Base-by-base conservation (phyloP, 345 rosid species). In the Pelargonium nanum region DNA sequence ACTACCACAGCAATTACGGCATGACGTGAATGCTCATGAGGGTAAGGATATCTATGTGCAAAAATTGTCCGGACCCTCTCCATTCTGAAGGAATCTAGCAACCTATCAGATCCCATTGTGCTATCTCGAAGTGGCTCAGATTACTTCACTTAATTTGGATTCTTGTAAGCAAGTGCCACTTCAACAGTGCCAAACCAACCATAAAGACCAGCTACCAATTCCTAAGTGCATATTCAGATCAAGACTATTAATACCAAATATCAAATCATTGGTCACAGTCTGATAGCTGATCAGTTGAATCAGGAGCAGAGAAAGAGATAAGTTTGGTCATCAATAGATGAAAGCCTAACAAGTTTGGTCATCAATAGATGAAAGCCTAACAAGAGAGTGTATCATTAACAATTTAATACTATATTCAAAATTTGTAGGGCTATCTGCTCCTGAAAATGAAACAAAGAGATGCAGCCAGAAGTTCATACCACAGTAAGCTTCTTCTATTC, bases 21-120 rank as follows among this genome's bases (percentile, higher is more conserved):
- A 70, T 93, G 99, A 7, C 99, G 87, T 4, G 99, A 93, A 77
- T 93, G 99, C 77, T 93, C 96, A 54, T 93, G 99, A 4, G 99
- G 99, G 65, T 93, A 93, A 68, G 99, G 99, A 68, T 84, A 86
- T 1, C 87, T 81, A 65, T 87, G 83, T n/a, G 91, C 84, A 62
- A 89, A 72, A 65, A 89, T 87, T 19, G 94, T 93, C 78, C 96
- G 80, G 77, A 93, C 84, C 65, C 91, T 85, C 85, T 84, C 97
- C 96, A 92, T 87, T 66, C 57, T 77, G 65, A 93, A 77, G 45
- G 77, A 68, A 55, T 83, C 84, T 48, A 85, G 73, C 26, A 89
- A 61, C 70, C 58, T 83, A 59, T 83, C 84, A 54, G 81, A 80
- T 30, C 77, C 87, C 96, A 87, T 89, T 40, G 48, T 9, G 15